Evolutionary conservation across 2,329 filamentous ascomycete species (phyloP), one percentile per base, ranked within the genome.

Genomic region (Sordariomycetes sp.): DNA sequence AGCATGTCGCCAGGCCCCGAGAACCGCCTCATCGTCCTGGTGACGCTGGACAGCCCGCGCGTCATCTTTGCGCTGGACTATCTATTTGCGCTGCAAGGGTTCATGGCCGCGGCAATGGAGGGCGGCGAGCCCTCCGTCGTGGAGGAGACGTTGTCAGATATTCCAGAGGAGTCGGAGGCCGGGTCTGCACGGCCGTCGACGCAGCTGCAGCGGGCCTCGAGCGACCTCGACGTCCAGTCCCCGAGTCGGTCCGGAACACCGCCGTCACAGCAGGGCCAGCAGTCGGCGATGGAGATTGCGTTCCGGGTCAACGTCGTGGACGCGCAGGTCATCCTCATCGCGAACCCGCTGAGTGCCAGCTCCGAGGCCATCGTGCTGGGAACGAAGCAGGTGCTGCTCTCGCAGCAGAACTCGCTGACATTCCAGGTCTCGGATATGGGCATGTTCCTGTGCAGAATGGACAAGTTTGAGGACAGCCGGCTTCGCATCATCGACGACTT

Each of bases 391-490:
- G 84, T 97, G 13, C 78, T 97, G 1, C 78, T 97, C 12, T 95
- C 92, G 1, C 88, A 95, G 64, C 95, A 99, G 68, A 90, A 97
- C 72, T 89, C 92, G 10, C 80, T 95, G 63, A 96, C 94, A 1
- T 80, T 99, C 66, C 92, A 99, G 66, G 84, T 99, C 2, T 91
- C 90, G 8, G 86, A 97, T 66, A 82, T 97, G 56, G 94, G 94
- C 63, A 99, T 99, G 94, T 99, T 96, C 69, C 72, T 99, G 35
- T 99, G 95, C 67, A 87, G 94, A 13, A 99, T 99, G 94, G 95
- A 99, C 69, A 89, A 85, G 61, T 97, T 97, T 63, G 92, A 99
- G 63, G 90, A 88, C 3, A 91, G 86, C 48, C 84, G 90, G 42
- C 78, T 99, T 53, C 85, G 94, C 20, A 96, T 99, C 60, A 81